Conservation (phyloP, 495 filamentous ascomycete species). For the Cladorrhinum samala region DNA sequence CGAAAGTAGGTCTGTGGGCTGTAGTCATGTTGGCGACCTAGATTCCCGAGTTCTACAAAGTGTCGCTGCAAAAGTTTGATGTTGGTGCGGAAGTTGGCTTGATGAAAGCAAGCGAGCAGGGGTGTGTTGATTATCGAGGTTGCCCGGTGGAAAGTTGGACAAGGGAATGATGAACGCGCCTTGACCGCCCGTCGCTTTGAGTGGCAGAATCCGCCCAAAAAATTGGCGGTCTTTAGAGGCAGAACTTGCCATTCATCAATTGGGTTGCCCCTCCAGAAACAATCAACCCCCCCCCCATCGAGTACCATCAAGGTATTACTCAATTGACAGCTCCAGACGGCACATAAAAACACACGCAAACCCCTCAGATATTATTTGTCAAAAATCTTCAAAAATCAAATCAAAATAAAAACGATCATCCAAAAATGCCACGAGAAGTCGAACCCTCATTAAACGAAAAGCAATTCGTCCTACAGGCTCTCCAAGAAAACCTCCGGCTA, state of each 20-base stretch:
- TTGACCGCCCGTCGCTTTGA: constrained; percentile 13
- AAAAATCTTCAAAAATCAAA: constrained; percentile 1
- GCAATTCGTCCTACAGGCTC: constrained; percentile 67
- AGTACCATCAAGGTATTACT: constrained; percentile 16
- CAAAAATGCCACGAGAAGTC: constrained; percentile 79
- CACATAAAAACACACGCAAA: too few species aligned
- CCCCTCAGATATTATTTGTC: too few species aligned
- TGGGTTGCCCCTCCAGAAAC: constrained; percentile 15
- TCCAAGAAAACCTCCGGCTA: constrained; percentile 68
- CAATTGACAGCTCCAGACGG: too few species aligned
- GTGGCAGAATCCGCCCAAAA: constrained; percentile 21
- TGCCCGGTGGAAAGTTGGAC: not conserved
- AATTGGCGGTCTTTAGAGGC: constrained; percentile 25
- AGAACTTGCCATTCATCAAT: too few species aligned
- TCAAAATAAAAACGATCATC: constrained; percentile 5
- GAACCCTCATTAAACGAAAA: constrained; percentile 75
- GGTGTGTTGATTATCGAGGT: constrained; percentile 3
- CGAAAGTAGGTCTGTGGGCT: constrained; percentile 88
- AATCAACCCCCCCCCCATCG: constrained; percentile 4
- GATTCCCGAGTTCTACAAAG: not conserved
- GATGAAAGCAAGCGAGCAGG: not conserved
- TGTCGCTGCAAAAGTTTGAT: constrained; percentile 1
- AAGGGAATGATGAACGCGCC: not conserved
- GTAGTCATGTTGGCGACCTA: constrained; percentile 55
- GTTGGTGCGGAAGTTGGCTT: not conserved